Base-by-base conservation (phyloP, 75 land plant species). In the Chamaecyparis obtusa region DNA sequence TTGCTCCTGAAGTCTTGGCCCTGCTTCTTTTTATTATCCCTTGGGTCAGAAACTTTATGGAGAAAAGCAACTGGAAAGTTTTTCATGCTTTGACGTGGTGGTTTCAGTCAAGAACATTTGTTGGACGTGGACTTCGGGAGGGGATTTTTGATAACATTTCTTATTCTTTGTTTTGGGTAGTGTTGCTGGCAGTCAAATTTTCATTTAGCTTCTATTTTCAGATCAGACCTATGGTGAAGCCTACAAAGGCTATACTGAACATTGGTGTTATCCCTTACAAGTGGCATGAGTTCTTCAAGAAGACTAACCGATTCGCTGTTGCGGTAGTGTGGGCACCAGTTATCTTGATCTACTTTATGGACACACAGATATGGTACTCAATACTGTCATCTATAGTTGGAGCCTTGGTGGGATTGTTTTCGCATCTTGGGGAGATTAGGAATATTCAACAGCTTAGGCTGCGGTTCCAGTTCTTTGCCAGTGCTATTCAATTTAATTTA, bases 391-490 rank as follows among this genome's bases (percentile, higher is more conserved):
- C 99, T 0, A 13, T 93, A 6, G 92, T 92, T 39, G 99, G 99
- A 17, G 98, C 96, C 17, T 89, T 89, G 24, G 93, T 96, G 30
- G 99, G 99, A 27, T 90, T 98, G n/a, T 93, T 96, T 86, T 83
- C 91, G 39, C 99, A 98, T 89, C 85, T 98, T 85, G 99, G 99
- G 74, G 99, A 98, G 93, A 96, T 98, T 57, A 91, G 99, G 27
- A 94, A 94, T 81, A 91, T 95, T 17, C 88, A 91, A 67, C 99
- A 98, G 87, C 87, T 98, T 85, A 89, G 94, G 85, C 84, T 95
- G 72, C 89, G 99, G 84, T 97, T 97, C 87, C 99, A 95, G 94
- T 95, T 96, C 88, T 96, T 97, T 89, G 95, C 98, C 13, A 96
- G 96, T 89, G 98, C 99, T 13, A 92, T 95, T 81, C 97, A 95